Conservation (phyloP, 768 basidiomycete species). For the Tulasnella sp. region DNA sequence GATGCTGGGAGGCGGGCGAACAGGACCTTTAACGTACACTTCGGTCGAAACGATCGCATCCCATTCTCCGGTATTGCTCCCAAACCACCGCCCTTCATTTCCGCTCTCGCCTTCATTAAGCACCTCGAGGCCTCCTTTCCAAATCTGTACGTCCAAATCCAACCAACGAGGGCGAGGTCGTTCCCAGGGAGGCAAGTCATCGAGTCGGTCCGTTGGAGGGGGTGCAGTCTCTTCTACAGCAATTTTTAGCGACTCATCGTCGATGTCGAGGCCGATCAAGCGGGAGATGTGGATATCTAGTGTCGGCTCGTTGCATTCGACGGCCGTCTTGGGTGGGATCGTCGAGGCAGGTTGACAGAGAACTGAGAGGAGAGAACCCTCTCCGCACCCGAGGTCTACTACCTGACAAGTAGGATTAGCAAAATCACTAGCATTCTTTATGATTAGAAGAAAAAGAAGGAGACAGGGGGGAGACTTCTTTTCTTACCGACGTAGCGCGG, state of each 20-base stretch:
- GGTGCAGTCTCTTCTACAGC: constrained; percentile 47
- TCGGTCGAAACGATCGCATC: constrained; percentile 66
- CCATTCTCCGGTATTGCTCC: constrained; percentile 1
- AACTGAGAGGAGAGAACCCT: constrained; percentile 61
- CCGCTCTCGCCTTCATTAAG: constrained; percentile 46
- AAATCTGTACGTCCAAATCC: constrained; percentile 53
- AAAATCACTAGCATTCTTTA: too few species aligned
- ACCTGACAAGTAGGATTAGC: constrained; percentile 31
- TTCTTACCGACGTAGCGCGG: constrained; percentile 44
- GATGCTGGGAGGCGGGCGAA: background rate
- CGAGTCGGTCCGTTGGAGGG: background rate
- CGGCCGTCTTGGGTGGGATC: constrained; percentile 34
- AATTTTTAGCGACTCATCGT: constrained; percentile 43
- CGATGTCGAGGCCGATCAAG: constrained; percentile 65
- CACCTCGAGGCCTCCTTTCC: constrained; percentile 64
- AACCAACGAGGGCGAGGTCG: constrained; percentile 51
- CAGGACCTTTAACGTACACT: constrained; percentile 44
- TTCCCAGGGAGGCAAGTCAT: constrained; percentile 1
- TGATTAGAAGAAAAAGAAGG: too few species aligned
- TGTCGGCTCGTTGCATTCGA: constrained; percentile 24
- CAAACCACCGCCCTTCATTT: constrained; percentile 3
- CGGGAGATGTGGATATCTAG: constrained; percentile 46
- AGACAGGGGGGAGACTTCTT: too few species aligned
- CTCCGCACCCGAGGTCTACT: constrained; percentile 78
- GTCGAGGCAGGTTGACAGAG: constrained; percentile 71